Evolutionary conservation across 2,329 filamentous ascomycete species (phyloP).

Genomic region (Claviceps sp.): DNA sequence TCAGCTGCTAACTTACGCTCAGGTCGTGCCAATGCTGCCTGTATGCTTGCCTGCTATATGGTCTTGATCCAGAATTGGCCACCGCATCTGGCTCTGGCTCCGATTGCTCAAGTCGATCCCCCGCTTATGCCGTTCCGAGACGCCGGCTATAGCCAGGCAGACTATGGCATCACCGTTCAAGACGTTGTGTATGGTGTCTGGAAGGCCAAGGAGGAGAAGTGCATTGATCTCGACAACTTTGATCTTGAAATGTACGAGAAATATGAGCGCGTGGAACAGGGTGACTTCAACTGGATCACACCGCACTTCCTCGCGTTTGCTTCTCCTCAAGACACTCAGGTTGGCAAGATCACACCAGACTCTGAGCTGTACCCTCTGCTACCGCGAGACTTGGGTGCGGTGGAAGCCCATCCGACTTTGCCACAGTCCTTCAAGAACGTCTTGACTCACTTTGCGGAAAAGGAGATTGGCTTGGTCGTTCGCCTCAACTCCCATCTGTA

Average conservation of each 20-base stretch:
- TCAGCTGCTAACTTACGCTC: not conserved
- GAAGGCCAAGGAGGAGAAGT: constrained; percentile 93
- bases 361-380: constrained; percentile 63
- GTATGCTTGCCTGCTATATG: constrained; percentile 95
- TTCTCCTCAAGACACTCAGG: constrained; percentile 74
- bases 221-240: constrained; percentile 86
- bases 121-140: constrained; percentile 98
- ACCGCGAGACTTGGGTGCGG: constrained; percentile 60
- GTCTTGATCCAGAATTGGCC: constrained; percentile 96
- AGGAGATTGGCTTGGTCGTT: constrained; percentile 86
- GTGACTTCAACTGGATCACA: constrained; percentile 99
- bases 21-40: constrained; percentile 88
- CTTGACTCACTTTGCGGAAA: constrained; percentile 72
- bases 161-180: constrained; percentile 90
- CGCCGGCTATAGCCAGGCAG: constrained; percentile 94
- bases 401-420: constrained; percentile 57
- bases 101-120: constrained; percentile 91
- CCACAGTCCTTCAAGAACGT: constrained; percentile 93
- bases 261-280: constrained; percentile 91
- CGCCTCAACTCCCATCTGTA: constrained; percentile 92
- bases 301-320: constrained; percentile 93
- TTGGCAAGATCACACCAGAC: constrained; percentile 55
- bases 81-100: constrained; percentile 85
- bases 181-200: constrained; percentile 97
- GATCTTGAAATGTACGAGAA: constrained; percentile 94